Conservation (phyloP, 495 filamentous ascomycete species). For the Haplographium delicatum region DNA sequence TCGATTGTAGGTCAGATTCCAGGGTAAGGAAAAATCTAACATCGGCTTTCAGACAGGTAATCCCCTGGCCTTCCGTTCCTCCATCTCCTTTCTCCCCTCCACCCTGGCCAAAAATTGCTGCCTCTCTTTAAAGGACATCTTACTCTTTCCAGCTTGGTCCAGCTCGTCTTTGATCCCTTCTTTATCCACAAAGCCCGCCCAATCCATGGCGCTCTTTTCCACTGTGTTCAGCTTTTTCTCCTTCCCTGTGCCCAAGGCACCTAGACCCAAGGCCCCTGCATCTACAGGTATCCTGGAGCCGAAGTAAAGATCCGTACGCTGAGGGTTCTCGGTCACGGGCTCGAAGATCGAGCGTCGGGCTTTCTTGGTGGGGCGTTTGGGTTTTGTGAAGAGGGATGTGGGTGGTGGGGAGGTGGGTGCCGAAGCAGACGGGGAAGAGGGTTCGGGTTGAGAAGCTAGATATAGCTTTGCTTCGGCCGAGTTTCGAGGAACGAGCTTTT, state of each 20-base stretch:
- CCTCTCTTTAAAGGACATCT: slow-evolving; percentile 72
- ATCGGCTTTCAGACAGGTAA: slow-evolving; percentile 7
- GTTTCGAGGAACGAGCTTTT: slow-evolving; percentile 70
- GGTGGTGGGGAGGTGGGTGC: background rate
- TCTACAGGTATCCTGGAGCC: slow-evolving; percentile 29
- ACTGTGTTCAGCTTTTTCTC: slow-evolving; percentile 91
- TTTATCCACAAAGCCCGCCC: slow-evolving; percentile 89
- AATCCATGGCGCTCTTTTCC: slow-evolving; percentile 91
- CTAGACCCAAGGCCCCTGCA: background rate
- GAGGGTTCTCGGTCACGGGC: slow-evolving; percentile 46
- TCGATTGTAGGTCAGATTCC: no score
- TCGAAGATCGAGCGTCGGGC: slow-evolving; percentile 79
- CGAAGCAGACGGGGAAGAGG: slow-evolving; percentile 12
- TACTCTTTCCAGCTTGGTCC: slow-evolving; percentile 73
- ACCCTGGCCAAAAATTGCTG: slow-evolving; percentile 88
- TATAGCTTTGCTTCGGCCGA: slow-evolving; percentile 80
- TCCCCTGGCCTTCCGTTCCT: slow-evolving; percentile 50
- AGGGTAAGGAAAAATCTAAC: no score
- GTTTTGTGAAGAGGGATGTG: slow-evolving; percentile 33
- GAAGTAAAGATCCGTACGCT: slow-evolving; percentile 46
- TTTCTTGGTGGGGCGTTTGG: slow-evolving; percentile 59
- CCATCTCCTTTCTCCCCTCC: slow-evolving; percentile 71
- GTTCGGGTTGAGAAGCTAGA: slow-evolving; percentile 44
- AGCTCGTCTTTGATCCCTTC: slow-evolving; percentile 91
- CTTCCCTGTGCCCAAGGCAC: slow-evolving; percentile 34